Percentiles rank a stretch among this genome's conserved stretches.
These are phyloP conservation scores for Vitis hybrid DNA, from an alignment of 177 flowering plant genomes.

Conservation along the genomic window DNA sequence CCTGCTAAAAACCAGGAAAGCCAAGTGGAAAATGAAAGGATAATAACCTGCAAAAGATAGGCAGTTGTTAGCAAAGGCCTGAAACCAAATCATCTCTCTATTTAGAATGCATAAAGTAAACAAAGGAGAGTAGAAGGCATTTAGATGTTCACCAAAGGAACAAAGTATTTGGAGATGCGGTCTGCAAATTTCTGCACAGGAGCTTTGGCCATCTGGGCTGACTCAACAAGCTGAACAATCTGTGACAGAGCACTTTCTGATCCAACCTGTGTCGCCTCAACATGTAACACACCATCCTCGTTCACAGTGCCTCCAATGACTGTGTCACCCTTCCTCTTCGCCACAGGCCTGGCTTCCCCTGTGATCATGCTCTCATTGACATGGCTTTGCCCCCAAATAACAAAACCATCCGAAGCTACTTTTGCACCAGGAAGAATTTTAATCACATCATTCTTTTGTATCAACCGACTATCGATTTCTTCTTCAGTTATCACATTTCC, in stretches of 20 bases:
- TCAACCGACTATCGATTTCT: slow-evolving; percentile 73
- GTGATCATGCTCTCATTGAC: slow-evolving; percentile 93
- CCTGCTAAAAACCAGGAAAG: slow-evolving; percentile 83
- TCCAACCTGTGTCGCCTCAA: slow-evolving; percentile 74
- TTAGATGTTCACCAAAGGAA: slow-evolving; percentile 51
- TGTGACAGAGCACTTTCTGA: slow-evolving; percentile 84
- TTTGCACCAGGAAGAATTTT: slow-evolving; percentile 84
- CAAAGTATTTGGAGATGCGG: slow-evolving; percentile 74
- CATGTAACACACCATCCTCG: slow-evolving; percentile 74
- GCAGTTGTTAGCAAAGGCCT: not conserved
- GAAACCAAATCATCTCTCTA: not conserved
- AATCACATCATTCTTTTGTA: slow-evolving; percentile 73
- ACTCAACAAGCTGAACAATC: slow-evolving; percentile 81
- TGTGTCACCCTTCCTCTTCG: slow-evolving; percentile 65
- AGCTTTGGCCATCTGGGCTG: slow-evolving; percentile 91
- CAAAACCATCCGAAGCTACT: slow-evolving; percentile 80
- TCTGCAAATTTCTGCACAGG: slow-evolving; percentile 91
- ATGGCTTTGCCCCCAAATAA: slow-evolving; percentile 80
- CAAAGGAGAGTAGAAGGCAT: too few relatives aligned
- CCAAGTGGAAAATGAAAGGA: slow-evolving; percentile 68
- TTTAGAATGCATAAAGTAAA: too few relatives aligned
- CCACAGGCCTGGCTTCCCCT: slow-evolving; percentile 76
- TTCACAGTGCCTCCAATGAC: slow-evolving; percentile 91
- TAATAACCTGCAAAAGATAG: slow-evolving; percentile 52
- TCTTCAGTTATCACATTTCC: slow-evolving; percentile 60